phyloP scores from a whole-genome alignment of 108 stramenopile genomes.

The Nitzschia sp. region DNA sequence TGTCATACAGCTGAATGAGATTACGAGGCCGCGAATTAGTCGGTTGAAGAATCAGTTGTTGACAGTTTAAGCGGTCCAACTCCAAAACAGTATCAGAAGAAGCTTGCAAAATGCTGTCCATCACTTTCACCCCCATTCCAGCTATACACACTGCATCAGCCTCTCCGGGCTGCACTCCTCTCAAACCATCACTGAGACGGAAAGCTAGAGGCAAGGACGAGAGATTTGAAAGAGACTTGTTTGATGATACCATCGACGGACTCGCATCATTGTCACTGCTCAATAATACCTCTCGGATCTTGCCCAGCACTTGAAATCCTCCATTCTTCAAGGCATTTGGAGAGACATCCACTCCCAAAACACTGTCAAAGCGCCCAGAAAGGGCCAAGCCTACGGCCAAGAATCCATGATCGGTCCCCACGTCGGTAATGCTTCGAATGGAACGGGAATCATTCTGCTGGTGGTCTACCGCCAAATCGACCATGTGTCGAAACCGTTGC shows the following conservation, averaged over 20 bases:
- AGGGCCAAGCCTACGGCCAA: slow-evolving; percentile 65
- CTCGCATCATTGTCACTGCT: background rate
- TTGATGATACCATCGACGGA: background rate
- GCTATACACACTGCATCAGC: slow-evolving; percentile 76
- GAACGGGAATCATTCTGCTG: background rate
- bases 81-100: background rate
- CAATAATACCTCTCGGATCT: background rate
- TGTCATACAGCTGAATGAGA: slow-evolving; percentile 61
- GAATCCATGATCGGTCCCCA: slow-evolving; percentile 85
- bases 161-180: slow-evolving; percentile 49
- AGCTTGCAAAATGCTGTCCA: slow-evolving; percentile 58
- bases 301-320: slow-evolving; percentile 26
- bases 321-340: slow-evolving; percentile 55
- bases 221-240: background rate
- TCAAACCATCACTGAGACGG: slow-evolving; percentile 68
- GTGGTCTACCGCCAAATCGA: slow-evolving; percentile 25
- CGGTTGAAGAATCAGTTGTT: slow-evolving; percentile 65
- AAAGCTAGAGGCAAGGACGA: slow-evolving; percentile 68
- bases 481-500: slow-evolving; percentile 36
- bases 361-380: slow-evolving; percentile 53
- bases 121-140: slow-evolving; percentile 81
- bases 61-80: slow-evolving; percentile 45
- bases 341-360: slow-evolving; percentile 75
- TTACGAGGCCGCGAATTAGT: slow-evolving; percentile 71
- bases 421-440: slow-evolving; percentile 53